Base-by-base conservation (phyloP, 2,329 filamentous ascomycete genomes). In the Colletotrichum sp. region DNA sequence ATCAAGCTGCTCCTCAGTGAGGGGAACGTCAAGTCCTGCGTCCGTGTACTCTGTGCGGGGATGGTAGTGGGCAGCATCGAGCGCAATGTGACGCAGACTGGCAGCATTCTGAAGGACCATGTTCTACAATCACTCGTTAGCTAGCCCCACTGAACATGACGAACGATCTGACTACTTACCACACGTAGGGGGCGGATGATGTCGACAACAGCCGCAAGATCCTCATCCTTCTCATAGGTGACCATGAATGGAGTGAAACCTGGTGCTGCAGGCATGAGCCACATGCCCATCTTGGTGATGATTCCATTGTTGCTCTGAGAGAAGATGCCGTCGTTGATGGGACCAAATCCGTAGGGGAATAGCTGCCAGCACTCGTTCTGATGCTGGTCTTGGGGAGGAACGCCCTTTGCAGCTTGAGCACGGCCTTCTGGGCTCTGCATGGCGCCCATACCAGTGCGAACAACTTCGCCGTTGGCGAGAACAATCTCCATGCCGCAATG, bases 251-350 rank as follows among this genome's bases (percentile, higher is more conserved):
- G 82, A 74, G 86, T 83, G 77, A 85, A 82, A 2, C 78, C 81
- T 0, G 81, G 80, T 3, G 83, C 81, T 16, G 80, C 82, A 8
- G 84, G 85, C 82, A 85, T 85, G 72, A 84, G 77, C 73, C 82
- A 81, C 69, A 91, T 84, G 0, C 89, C 90, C 85, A 91, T 88
- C 80, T 91, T 90, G 5, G 87, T 88, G 8, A 90, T 86, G 44
- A 91, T 88, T 36, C 89, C 89, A 15, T 90, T 84, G 74, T 88
- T 90, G 24, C 85, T 86, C 79, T 91, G 89, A 1, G 86, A 85
- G 77, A 91, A 91, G 16, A 91, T 84, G 3, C 88, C 87, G 75
- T 87, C 84, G 26, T 84, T 80, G 9, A 81, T 80, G 1, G 86
- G 85, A 0, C 86, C 85, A 75, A 86, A 87, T 2, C 82, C 82